Conservation (phyloP, 148 eudicot species). For the Heliosperma pusillum region DNA sequence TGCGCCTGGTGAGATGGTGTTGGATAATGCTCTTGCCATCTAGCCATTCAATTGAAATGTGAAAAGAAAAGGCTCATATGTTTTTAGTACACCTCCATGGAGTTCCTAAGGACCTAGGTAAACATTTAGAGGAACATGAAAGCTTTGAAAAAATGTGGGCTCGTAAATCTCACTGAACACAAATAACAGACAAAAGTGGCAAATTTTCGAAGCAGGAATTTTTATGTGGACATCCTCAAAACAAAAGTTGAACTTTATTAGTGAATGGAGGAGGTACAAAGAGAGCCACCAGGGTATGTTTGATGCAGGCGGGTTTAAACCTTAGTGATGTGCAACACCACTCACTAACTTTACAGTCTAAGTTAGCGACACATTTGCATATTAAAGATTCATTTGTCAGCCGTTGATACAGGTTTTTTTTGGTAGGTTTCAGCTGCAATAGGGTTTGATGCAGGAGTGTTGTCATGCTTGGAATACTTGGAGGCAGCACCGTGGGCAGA, state of each 20-base stretch:
- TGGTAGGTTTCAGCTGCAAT: slow-evolving; percentile 88
- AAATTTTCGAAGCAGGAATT: too few species aligned
- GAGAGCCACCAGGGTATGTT: too few species aligned
- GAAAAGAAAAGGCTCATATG: neutral
- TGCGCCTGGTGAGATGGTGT: neutral
- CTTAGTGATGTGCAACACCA: neutral
- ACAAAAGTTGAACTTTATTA: too few species aligned
- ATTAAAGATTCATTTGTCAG: neutral
- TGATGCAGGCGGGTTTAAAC: too few species aligned
- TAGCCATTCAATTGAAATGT: neutral
- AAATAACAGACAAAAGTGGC: too few species aligned
- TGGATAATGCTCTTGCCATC: neutral
- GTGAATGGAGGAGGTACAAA: too few species aligned
- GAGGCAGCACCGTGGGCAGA: slow-evolving; percentile 99
- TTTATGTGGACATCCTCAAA: too few species aligned
- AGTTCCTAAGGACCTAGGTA: too few species aligned
- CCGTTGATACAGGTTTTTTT: neutral
- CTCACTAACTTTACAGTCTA: neutral
- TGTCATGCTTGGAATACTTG: slow-evolving; percentile 88
- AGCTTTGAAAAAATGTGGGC: too few species aligned
- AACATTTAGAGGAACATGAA: too few species aligned
- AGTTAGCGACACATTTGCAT: neutral
- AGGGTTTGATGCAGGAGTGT: slow-evolving; percentile 90
- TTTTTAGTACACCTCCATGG: too few species aligned
- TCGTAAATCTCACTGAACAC: too few species aligned